Conservation (phyloP, 352 stramenopile genomes). For the Pythium biforme region DNA sequence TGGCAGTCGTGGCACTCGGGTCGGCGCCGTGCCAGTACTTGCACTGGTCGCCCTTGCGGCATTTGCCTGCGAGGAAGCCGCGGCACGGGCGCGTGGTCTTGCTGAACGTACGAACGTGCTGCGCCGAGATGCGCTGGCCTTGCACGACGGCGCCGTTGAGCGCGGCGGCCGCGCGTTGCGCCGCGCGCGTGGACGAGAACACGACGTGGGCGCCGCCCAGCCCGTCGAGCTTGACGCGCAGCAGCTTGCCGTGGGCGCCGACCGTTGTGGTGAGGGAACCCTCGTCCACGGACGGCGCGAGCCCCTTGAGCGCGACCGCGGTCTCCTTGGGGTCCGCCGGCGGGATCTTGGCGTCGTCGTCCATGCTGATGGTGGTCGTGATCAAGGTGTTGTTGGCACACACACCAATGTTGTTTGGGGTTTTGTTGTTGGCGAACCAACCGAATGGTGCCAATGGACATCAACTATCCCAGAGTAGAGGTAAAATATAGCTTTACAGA, state of each 20-base stretch:
- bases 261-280: conserved; percentile 56
- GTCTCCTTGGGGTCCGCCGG: conserved; percentile 27
- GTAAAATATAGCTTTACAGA: conserved; percentile 12
- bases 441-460: conserved; percentile 18
- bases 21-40: conserved; percentile 44
- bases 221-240: conserved; percentile 46
- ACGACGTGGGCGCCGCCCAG: conserved; percentile 55
- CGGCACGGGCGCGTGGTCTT: conserved; percentile 46
- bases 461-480: conserved; percentile 23
- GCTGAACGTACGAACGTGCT: conserved; percentile 39
- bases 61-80: conserved; percentile 57
- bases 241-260: conserved; percentile 51
- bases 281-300: conserved; percentile 38
- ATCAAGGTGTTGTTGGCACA: too few species aligned
- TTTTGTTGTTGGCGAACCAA: conserved; percentile 10
- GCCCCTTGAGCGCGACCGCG: conserved; percentile 53
- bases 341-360: conserved; percentile 8
- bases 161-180: conserved; percentile 37
- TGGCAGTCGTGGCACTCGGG: not conserved
- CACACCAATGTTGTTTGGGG: too few species aligned
- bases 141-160: conserved; percentile 55
- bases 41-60: conserved; percentile 60
- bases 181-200: conserved; percentile 22
- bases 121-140: conserved; percentile 50
- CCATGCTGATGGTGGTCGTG: conserved; percentile 2